Conservation (phyloP, 2,329 filamentous ascomycete species). For the Nemania serpens region DNA sequence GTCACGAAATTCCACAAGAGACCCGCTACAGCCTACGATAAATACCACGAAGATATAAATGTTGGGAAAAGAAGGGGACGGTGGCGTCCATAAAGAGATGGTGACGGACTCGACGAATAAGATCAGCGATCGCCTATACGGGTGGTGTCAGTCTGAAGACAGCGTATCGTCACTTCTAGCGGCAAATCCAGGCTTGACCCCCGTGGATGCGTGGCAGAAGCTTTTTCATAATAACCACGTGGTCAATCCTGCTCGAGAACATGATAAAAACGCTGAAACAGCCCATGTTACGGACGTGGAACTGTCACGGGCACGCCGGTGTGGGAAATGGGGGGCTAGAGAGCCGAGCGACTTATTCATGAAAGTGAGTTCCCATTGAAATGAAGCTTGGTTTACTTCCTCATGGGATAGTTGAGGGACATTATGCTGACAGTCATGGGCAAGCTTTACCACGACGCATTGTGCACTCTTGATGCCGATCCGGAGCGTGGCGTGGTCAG, state of each 20-base stretch:
- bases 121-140: slow-evolving; percentile 52
- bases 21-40: background rate
- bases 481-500: slow-evolving; percentile 56
- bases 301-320: slow-evolving; percentile 59
- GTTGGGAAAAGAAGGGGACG: background rate
- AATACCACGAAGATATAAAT: background rate
- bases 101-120: slow-evolving; percentile 33
- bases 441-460: slow-evolving; percentile 69
- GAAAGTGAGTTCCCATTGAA: slow-evolving; percentile 45
- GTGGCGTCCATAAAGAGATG: slow-evolving; percentile 1
- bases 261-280: slow-evolving; percentile 31
- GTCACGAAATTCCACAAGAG: no score
- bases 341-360: slow-evolving; percentile 71
- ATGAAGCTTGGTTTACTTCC: no score
- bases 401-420: background rate
- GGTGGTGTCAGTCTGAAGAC: slow-evolving; percentile 55
- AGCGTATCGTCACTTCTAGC: slow-evolving; percentile 65
- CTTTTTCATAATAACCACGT: slow-evolving; percentile 51
- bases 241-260: slow-evolving; percentile 1
- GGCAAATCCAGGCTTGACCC: slow-evolving; percentile 55
- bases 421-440: slow-evolving; percentile 3
- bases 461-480: slow-evolving; percentile 59
- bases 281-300: slow-evolving; percentile 44
- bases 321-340: slow-evolving; percentile 69
- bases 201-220: slow-evolving; percentile 58